phyloP scores from a whole-genome alignment of 345 rosid species.

The Eucalyptus urophylla region DNA sequence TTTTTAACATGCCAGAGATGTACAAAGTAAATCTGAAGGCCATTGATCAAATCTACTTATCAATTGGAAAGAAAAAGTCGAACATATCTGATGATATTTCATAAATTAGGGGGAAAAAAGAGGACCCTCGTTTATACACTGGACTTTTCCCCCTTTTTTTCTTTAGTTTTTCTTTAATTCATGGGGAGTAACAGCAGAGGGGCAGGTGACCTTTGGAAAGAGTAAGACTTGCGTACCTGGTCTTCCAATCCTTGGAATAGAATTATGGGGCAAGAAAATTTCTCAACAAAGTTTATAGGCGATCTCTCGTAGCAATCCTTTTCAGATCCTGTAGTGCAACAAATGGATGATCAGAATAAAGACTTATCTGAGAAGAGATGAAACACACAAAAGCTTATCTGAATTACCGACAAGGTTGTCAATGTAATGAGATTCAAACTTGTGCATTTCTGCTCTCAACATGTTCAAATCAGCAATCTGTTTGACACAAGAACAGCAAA shows the following conservation, averaged over 20 bases:
- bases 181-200: neutral
- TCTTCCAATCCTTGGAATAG: constrained; percentile 93
- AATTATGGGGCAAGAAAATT: constrained; percentile 91
- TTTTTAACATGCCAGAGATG: neutral
- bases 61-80: neutral
- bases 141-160: neutral
- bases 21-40: neutral
- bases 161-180: neutral
- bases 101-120: neutral
- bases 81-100: neutral
- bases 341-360: neutral
- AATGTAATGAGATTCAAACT: constrained; percentile 75
- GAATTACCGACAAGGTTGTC: constrained; percentile 90
- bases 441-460: constrained; percentile 80
- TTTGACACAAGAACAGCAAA: neutral
- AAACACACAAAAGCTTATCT: neutral
- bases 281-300: constrained; percentile 72
- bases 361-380: neutral
- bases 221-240: constrained; percentile 30
- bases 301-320: constrained; percentile 66
- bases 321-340: constrained; percentile 48
- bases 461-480: constrained; percentile 76
- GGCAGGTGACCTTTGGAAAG: neutral
- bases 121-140: neutral
- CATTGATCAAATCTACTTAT: neutral